Conservation (phyloP, 495 filamentous ascomycete genomes). For the Xylaria scruposa region DNA sequence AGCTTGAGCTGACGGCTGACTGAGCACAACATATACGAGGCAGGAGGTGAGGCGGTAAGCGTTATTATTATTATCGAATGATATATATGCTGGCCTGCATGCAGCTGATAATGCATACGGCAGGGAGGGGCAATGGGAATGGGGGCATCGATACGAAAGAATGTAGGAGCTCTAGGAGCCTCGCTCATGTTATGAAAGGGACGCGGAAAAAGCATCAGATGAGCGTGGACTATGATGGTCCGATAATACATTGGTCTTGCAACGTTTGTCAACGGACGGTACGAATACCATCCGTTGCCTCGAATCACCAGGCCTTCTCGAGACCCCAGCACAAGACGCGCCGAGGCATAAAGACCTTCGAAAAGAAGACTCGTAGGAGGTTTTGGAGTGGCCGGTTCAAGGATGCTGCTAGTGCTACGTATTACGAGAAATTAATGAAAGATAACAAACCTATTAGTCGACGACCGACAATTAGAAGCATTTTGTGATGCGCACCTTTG, state of each 20-base stretch:
- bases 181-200: constrained; percentile 51
- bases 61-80: neutral
- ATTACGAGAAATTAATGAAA: neutral
- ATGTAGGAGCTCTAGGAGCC: constrained; percentile 64
- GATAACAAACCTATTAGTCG: constrained; percentile 15
- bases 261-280: constrained; percentile 42
- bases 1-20: neutral
- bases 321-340: constrained; percentile 56
- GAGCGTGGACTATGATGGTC: constrained; percentile 64
- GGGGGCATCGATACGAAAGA: neutral
- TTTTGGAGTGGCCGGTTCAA: constrained; percentile 49
- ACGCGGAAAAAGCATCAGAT: constrained; percentile 38
- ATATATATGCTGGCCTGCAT: neutral
- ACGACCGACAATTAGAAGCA: neutral
- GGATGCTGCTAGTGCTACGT: constrained; percentile 44
- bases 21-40: constrained; percentile 20
- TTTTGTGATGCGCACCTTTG: neutral
- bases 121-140: neutral
- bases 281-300: constrained; percentile 38
- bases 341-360: constrained; percentile 52
- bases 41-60: neutral
- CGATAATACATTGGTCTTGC: constrained; percentile 50
- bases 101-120: constrained; percentile 20
- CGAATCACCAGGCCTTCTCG: constrained; percentile 51
- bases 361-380: constrained; percentile 50